A percentile compares a stretch with the other conserved stretches of the same genome.
These are phyloP conservation scores for Mycena leptocephala DNA, from an alignment of 768 basidiomycete genomes.

Conservation along the genomic window DNA sequence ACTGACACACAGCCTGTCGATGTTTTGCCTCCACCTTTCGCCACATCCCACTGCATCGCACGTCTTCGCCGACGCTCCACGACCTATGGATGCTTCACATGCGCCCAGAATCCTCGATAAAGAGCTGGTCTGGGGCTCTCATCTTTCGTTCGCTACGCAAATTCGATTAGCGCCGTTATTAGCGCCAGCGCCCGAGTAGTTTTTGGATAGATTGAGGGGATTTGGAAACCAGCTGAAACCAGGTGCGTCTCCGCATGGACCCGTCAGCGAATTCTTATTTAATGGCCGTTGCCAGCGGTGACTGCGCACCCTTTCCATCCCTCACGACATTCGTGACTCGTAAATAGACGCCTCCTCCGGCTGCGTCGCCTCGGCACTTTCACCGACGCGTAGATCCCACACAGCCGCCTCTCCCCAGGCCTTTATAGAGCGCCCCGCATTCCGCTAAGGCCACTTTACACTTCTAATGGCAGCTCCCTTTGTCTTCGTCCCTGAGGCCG, in stretches of 20 bases:
- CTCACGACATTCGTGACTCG: background rate
- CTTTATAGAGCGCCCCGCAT: background rate
- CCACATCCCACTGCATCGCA: no score
- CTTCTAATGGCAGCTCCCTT: conserved; percentile 30
- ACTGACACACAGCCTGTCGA: no score
- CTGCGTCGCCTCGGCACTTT: conserved; percentile 13
- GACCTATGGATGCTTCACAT: no score
- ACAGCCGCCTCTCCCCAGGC: background rate
- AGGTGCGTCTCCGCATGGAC: conserved; percentile 1
- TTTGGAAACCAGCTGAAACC: background rate
- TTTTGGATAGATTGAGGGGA: conserved; percentile 15
- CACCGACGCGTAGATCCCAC: background rate
- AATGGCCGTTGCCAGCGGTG: background rate
- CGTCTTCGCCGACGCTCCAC: no score
- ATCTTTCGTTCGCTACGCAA: no score
- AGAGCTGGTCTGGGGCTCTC: no score
- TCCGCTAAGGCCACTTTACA: background rate
- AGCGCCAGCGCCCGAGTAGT: conserved; percentile 4
- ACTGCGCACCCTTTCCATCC: background rate
- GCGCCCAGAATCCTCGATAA: no score
- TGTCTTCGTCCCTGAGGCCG: conserved; percentile 26
- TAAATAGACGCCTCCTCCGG: background rate
- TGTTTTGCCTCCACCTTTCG: no score
- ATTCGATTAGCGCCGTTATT: background rate
- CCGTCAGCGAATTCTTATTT: background rate